phyloP scores from a whole-genome alignment of 75 land plant genomes.

The Gnetum montanum region DNA sequence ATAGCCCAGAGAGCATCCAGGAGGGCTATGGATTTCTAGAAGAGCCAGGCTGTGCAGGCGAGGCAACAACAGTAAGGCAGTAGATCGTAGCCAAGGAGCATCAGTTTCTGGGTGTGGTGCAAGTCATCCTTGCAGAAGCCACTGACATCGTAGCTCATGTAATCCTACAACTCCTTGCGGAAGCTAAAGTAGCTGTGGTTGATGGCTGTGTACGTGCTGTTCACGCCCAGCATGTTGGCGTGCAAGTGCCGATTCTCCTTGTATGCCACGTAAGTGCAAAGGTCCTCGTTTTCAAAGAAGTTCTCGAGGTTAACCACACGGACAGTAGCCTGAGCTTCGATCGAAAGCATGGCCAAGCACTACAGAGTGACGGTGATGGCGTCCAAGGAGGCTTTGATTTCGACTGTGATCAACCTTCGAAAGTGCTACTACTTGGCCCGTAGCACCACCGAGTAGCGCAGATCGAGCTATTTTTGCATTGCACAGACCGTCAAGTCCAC shows the following conservation, averaged over 20 bases:
- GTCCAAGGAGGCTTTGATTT: conserved; percentile 46
- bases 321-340: too few relatives aligned
- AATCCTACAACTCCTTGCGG: conserved; percentile 76
- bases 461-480: conserved; percentile 22
- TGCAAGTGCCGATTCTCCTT: conserved; percentile 50
- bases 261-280: conserved; percentile 51
- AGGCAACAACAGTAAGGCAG: conserved; percentile 78
- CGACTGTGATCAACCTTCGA: conserved; percentile 36
- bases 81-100: conserved; percentile 87
- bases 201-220: conserved; percentile 55
- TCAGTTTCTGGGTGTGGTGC: conserved; percentile 64
- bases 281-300: conserved; percentile 56
- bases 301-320: conserved; percentile 42
- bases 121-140: conserved; percentile 83
- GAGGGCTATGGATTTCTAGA: conserved; percentile 53
- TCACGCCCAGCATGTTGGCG: conserved; percentile 53
- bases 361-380: conserved; percentile 25
- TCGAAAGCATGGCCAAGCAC: too few relatives aligned
- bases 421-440: conserved; percentile 7
- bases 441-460: conserved; percentile 3
- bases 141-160: conserved; percentile 91
- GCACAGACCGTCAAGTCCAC: conserved; percentile 31
- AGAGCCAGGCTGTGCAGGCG: conserved; percentile 63
- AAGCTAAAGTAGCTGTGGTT: conserved; percentile 75
- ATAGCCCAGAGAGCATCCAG: conserved; percentile 65